Conservation (phyloP, 2,329 filamentous ascomycete species). For the Acephala macrosclerotiorum region DNA sequence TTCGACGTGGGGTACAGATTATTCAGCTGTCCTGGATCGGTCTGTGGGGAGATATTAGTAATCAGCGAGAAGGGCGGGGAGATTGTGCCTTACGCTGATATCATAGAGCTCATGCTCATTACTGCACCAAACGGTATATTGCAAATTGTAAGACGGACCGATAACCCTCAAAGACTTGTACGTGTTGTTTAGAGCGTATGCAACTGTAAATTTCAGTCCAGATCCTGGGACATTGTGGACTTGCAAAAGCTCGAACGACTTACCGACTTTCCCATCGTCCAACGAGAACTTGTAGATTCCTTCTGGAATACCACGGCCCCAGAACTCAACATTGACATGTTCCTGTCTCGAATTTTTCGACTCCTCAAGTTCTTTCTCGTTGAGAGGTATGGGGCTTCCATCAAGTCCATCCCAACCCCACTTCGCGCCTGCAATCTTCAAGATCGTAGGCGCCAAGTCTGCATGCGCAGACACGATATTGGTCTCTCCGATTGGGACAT, state of each 20-base stretch:
- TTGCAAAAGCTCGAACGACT: conserved; percentile 5
- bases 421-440: conserved; percentile 48
- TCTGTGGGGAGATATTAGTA: conserved; percentile 42
- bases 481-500: conserved; percentile 51
- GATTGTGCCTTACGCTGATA: conserved; percentile 52
- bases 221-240: neutral
- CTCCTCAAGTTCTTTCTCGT: conserved; percentile 27
- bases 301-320: conserved; percentile 46
- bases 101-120: conserved; percentile 74
- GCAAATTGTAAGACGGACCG: conserved; percentile 61
- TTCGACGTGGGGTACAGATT: conserved; percentile 50
- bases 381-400: conserved; percentile 52
- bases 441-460: conserved; percentile 57
- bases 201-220: conserved; percentile 18
- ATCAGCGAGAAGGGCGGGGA: neutral
- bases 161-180: conserved; percentile 57
- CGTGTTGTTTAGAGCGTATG: conserved; percentile 51
- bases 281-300: conserved; percentile 37
- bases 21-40: conserved; percentile 58
- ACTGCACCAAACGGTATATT: conserved; percentile 74
- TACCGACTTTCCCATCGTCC: conserved; percentile 38
- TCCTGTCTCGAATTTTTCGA: conserved; percentile 46
- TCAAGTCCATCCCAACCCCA: conserved; percentile 54
- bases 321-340: conserved; percentile 57
- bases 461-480: conserved; percentile 61